A percentile compares a stretch with the other conserved stretches of the same genome.
phyloP scores from a whole-genome alignment of 768 basidiomycete genomes.

The Boletus rubropictus region DNA sequence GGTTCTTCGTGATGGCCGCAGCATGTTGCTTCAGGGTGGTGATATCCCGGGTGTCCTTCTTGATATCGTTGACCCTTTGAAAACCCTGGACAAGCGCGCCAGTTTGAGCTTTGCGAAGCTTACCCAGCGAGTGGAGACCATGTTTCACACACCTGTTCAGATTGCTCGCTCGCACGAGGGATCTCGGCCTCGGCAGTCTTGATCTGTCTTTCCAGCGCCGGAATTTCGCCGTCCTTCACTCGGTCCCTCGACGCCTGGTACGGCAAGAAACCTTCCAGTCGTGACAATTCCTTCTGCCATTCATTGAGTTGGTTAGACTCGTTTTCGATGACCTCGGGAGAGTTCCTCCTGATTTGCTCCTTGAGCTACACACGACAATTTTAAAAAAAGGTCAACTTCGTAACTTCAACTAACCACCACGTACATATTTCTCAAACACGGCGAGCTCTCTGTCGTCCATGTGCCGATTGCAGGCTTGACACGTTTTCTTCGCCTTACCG shows the following conservation, averaged over 20 bases:
- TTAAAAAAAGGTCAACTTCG: neutral
- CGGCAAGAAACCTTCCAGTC: constrained; percentile 56
- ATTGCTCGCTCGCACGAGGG: constrained; percentile 44
- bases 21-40: constrained; percentile 56
- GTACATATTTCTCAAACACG: constrained; percentile 68
- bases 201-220: constrained; percentile 57
- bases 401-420: constrained; percentile 12
- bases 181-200: constrained; percentile 50
- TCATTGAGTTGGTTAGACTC: constrained; percentile 36
- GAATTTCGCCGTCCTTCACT: constrained; percentile 58
- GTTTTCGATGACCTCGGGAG: constrained; percentile 39
- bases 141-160: constrained; percentile 54
- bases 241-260: constrained; percentile 48
- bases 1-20: constrained; percentile 50
- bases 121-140: neutral
- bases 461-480: constrained; percentile 70
- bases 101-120: neutral
- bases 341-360: constrained; percentile 52
- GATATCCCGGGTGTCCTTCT: constrained; percentile 58
- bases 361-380: constrained; percentile 46
- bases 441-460: constrained; percentile 50
- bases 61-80: constrained; percentile 47
- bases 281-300: constrained; percentile 57
- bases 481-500: constrained; percentile 62
- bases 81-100: constrained; percentile 36